Conservation (phyloP, 2,329 filamentous ascomycete species). For the Sordariomycetes sp. region DNA sequence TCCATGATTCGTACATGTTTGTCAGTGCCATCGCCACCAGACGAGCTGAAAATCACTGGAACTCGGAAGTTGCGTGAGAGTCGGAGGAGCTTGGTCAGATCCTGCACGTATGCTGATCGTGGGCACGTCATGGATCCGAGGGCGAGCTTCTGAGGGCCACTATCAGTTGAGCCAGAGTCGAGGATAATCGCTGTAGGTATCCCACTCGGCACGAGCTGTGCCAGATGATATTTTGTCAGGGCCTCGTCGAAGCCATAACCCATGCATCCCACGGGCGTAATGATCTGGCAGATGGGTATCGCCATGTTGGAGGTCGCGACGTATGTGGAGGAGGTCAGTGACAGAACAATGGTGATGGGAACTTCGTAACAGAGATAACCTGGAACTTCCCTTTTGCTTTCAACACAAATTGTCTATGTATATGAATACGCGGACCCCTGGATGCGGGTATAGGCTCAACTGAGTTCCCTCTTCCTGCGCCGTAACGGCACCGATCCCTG, state of each 20-base stretch:
- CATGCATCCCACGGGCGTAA: constrained; percentile 38
- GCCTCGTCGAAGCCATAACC: constrained; percentile 35
- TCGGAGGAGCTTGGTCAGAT: constrained; percentile 26
- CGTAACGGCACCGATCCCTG: no score
- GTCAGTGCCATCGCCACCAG: constrained; percentile 34
- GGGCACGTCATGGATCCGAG: constrained; percentile 29
- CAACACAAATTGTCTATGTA: no score
- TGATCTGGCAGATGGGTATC: constrained; percentile 24
- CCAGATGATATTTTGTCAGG: constrained; percentile 14
- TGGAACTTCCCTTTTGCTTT: no score
- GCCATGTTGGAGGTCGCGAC: no score
- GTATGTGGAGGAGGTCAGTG: no score
- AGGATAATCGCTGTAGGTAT: constrained; percentile 23
- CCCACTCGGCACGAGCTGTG: constrained; percentile 13
- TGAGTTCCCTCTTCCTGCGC: no score
- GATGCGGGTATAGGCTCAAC: no score
- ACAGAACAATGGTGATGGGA: no score
- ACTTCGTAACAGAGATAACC: no score
- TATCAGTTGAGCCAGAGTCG: constrained; percentile 24
- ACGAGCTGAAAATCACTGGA: constrained; percentile 28
- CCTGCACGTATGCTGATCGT: constrained; percentile 27
- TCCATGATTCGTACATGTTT: constrained; percentile 28
- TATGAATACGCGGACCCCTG: no score
- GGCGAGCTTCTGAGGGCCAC: constrained; percentile 29
- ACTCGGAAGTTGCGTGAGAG: constrained; percentile 14